Evolutionary conservation across 2,329 filamentous ascomycete genomes (phyloP).

Genomic region (Diplodia intermedia): DNA sequence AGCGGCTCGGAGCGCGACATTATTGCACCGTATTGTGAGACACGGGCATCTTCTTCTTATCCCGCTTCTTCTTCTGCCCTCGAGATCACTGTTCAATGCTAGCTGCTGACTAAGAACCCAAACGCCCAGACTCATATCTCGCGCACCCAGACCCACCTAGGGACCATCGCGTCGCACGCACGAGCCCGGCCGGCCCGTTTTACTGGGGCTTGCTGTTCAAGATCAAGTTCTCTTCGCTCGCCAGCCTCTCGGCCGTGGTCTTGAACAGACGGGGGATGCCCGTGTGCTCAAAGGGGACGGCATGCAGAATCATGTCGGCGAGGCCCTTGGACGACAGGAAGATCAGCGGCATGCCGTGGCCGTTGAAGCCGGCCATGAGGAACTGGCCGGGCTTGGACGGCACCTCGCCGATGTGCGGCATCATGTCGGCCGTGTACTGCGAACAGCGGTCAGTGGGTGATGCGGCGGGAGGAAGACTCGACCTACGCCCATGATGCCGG

Average conservation of each 20-base stretch:
- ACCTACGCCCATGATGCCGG: conserved; percentile 48
- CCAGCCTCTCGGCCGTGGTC: conserved; percentile 43
- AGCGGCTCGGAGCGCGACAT: neutral
- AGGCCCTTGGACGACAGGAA: conserved; percentile 52
- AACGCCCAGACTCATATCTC: neutral
- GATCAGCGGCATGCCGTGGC: conserved; percentile 60
- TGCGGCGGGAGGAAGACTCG: neutral
- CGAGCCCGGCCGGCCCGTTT: too few relatives aligned
- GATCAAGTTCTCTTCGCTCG: conserved; percentile 22
- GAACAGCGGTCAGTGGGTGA: conserved; percentile 48
- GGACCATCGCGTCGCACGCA: too few relatives aligned
- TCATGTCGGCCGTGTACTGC: conserved; percentile 49
- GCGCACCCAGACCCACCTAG: neutral
- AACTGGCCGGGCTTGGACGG: conserved; percentile 52
- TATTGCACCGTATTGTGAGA: too few relatives aligned
- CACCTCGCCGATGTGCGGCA: conserved; percentile 55
- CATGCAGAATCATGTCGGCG: conserved; percentile 50
- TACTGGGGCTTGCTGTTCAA: conserved; percentile 27
- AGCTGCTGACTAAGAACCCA: neutral
- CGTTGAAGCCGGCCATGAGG: conserved; percentile 59
- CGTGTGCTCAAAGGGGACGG: conserved; percentile 44
- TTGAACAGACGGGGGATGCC: conserved; percentile 50
- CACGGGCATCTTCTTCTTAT: too few relatives aligned
- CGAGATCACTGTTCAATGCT: too few relatives aligned
- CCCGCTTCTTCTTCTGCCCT: neutral